Evolutionary conservation across 2,329 filamentous ascomycete species (phyloP), one percentile per base, ranked within the genome.

Genomic region (Aspergillus melleus): DNA sequence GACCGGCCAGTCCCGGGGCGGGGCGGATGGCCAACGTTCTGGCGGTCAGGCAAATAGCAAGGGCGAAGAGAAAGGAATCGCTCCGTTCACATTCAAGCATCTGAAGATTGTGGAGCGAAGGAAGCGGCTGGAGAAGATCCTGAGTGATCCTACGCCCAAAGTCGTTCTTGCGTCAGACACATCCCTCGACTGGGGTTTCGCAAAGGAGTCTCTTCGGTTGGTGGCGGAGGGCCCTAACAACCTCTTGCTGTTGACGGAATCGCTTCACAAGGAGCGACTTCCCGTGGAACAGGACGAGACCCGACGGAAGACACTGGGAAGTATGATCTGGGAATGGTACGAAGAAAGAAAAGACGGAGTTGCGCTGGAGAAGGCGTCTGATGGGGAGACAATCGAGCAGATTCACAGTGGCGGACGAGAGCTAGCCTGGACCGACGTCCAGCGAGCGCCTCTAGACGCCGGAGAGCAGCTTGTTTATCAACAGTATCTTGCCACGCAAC

Each of bases 111-210:
- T 99, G 2, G 94, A 98, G 72, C 87, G 90, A 54, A 91, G 87
- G 72, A 88, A 88, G 6, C 91, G 94, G 73, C 84, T 98, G 11
- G 86, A 91, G 56, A 89, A 87, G 67, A 82, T 95, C 58, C 72
- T 89, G 10, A 59, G 79, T 82, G 66, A 81, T 20, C 72, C 76
- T 50, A 80, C 79, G 22, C 83, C 87, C 70, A 68, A 83, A 76
- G 92, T 99, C 16, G 95, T 99, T 54, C 81, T 99, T 58, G 93
- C 95, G 2, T 97, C 92, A 67, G 94, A 98, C 73, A 85, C 88
- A 3, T 96, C 91, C 30, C 79, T 98, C 20, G 92, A 96, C 68
- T 99, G 95, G 95, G 95, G 95, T 0, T 96, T 96, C 70, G 96
- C 95, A 0, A 91, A 90, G 69, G 88, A 94, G 55, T 82, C 93